These are phyloP conservation scores for Coriolopsis trogii DNA, from an alignment of 1,284 basidiomycete species.

Conservation along the genomic window DNA sequence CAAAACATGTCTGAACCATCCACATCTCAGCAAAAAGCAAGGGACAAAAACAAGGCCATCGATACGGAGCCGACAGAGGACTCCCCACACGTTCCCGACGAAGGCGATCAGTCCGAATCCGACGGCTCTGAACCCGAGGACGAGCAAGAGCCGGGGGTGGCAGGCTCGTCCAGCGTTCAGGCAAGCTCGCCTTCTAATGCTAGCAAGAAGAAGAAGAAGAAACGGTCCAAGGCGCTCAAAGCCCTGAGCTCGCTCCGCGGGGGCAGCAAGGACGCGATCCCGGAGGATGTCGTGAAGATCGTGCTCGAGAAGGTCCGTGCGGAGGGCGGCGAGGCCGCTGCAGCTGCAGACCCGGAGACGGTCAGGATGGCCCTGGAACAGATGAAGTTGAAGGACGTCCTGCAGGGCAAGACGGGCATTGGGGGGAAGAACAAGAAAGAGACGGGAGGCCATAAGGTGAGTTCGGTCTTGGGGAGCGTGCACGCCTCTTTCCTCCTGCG, in stretches of 20 bases:
- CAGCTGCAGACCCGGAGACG: conserved; percentile 57
- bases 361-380: conserved; percentile 65
- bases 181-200: conserved; percentile 35
- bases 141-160: conserved; percentile 22
- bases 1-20: conserved; percentile 24
- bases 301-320: conserved; percentile 63
- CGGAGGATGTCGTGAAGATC: conserved; percentile 60
- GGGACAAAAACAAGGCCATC: conserved; percentile 43
- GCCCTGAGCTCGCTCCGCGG: conserved; percentile 53
- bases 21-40: conserved; percentile 38
- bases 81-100: conserved; percentile 29
- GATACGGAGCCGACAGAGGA: conserved; percentile 34
- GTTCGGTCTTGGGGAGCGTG: conserved; percentile 22
- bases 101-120: conserved; percentile 34
- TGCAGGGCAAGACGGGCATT: conserved; percentile 69
- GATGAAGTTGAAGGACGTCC: conserved; percentile 73
- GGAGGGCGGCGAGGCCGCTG: conserved; percentile 51
- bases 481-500: conserved; percentile 4
- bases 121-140: conserved; percentile 37
- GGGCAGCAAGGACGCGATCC: conserved; percentile 49
- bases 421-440: conserved; percentile 78
- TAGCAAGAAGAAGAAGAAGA: conserved; percentile 79
- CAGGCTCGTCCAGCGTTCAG: conserved; percentile 28
- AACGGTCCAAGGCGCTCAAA: conserved; percentile 66
- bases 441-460: conserved; percentile 85